phyloP scores from a whole-genome alignment of 352 stramenopile species.

The Phytophthora palmivora region DNA sequence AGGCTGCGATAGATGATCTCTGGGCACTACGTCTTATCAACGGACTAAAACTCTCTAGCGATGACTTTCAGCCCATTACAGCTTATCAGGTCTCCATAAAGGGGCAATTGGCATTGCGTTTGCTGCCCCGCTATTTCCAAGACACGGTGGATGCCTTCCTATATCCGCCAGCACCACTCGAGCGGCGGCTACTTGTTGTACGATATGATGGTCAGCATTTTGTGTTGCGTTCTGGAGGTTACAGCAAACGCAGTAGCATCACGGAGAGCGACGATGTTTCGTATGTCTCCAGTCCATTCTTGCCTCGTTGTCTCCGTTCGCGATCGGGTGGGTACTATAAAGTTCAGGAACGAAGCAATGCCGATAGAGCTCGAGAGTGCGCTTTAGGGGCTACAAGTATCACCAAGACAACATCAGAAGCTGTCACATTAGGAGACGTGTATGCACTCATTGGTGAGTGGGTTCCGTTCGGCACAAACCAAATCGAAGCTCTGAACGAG shows the following conservation, averaged over 20 bases:
- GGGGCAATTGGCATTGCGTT: constrained; percentile 83
- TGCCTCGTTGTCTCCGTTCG: constrained; percentile 95
- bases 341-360: constrained; percentile 92
- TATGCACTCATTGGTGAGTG: constrained; percentile 97
- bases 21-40: constrained; percentile 94
- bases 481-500: constrained; percentile 98
- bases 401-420: constrained; percentile 91
- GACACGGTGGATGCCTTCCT: constrained; percentile 75
- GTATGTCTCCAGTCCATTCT: constrained; percentile 97
- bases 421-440: constrained; percentile 95
- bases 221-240: constrained; percentile 78
- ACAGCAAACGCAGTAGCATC: constrained; percentile 90
- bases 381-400: constrained; percentile 86
- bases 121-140: constrained; percentile 80
- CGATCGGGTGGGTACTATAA: constrained; percentile 69
- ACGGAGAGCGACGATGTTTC: constrained; percentile 98
- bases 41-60: constrained; percentile 94
- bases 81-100: constrained; percentile 96
- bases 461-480: constrained; percentile 97
- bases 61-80: constrained; percentile 95
- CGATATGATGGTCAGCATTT: constrained; percentile 82
- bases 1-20: constrained; percentile 95
- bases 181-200: constrained; percentile 56
- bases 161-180: constrained; percentile 55
- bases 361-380: constrained; percentile 90